phyloP scores from a whole-genome alignment of 2,329 filamentous ascomycete species.

The Amauroascus verrucosus region DNA sequence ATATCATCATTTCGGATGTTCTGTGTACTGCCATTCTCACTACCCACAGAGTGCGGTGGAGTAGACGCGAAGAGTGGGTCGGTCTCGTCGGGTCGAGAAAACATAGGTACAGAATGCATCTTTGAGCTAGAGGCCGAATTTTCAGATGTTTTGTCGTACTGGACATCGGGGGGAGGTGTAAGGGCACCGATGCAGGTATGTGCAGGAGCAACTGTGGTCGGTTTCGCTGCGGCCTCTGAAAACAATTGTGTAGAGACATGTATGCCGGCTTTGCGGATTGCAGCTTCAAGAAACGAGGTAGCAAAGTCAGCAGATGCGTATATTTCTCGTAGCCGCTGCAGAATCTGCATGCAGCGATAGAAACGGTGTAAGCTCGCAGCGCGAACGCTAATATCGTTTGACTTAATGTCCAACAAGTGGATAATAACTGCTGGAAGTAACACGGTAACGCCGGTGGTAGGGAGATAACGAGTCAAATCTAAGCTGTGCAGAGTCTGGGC shows the following conservation, averaged over 20 bases:
- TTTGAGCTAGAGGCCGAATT: constrained; percentile 28
- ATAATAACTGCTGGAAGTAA: constrained; percentile 89
- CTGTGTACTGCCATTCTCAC: constrained; percentile 30
- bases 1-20: constrained; percentile 12
- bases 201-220: constrained; percentile 16
- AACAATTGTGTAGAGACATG: constrained; percentile 47
- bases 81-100: constrained; percentile 19
- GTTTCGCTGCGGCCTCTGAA: constrained; percentile 12
- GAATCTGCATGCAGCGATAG: constrained; percentile 83
- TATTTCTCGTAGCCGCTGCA: constrained; percentile 75
- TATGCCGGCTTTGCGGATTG: constrained; percentile 76
- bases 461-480: constrained; percentile 66
- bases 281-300: constrained; percentile 87
- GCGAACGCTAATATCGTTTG: constrained; percentile 59
- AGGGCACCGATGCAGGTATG: constrained; percentile 24
- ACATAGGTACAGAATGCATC: constrained; percentile 14
- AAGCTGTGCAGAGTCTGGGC: constrained; percentile 63
- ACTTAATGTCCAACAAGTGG: constrained; percentile 85
- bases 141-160: constrained; percentile 32
- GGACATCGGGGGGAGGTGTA: constrained; percentile 34
- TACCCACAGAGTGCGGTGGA: constrained; percentile 34
- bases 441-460: constrained; percentile 83
- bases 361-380: constrained; percentile 69
- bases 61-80: constrained; percentile 30
- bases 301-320: constrained; percentile 93